Evolutionary conservation across 2,329 filamentous ascomycete genomes (phyloP), one percentile per base, ranked within the genome.

Genomic region (Thielaviopsis populi): DNA sequence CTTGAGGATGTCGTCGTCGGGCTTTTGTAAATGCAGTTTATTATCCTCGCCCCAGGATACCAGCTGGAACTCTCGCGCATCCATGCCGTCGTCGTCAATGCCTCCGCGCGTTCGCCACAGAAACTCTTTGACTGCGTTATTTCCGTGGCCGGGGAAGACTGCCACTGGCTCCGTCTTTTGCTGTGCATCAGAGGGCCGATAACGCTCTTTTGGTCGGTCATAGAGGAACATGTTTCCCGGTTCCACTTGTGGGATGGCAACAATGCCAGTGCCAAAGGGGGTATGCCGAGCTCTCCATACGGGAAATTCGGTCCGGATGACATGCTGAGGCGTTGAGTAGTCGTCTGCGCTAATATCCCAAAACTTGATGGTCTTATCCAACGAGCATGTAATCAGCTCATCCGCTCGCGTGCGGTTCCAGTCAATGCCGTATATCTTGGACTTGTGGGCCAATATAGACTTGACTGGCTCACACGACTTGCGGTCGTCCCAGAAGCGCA

Each of bases 361-460:
- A 68, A 96, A 88, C 71, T 95, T 95, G 74, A 96, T 92, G 48
- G 87, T 95, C 72, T 87, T 90, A 71, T 96, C 91, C 59, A 96
- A 77, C 1, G 91, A 95, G 73, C 91, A 96, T 2, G 91, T 96
- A 5, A 90, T 84, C 61, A 96, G 78, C 42, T 84, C 85, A 10
- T 83, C 86, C 1, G 83, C 75, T 59, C 85, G 80, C 13, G 86
- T 87, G 61, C 92, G 83, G 71, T 95, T 95, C 92, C 92, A 96
- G 74, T 96, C 92, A 41, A 96, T 79, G 33, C 92, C 92, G 71
- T 96, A 96, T 66, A 96, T 96, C 74, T 96, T 96, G 43, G 91
- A 96, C 40, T 83, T 84, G 70, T 96, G 91, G 0, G 91, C 92
- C 70, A 86, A 85, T 67, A 96, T 95, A 17, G 89, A 92, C 66